Evolutionary conservation across 345 rosid species (phyloP), one percentile per base, ranked within the genome.

Genomic region (Heritiera fomes): DNA sequence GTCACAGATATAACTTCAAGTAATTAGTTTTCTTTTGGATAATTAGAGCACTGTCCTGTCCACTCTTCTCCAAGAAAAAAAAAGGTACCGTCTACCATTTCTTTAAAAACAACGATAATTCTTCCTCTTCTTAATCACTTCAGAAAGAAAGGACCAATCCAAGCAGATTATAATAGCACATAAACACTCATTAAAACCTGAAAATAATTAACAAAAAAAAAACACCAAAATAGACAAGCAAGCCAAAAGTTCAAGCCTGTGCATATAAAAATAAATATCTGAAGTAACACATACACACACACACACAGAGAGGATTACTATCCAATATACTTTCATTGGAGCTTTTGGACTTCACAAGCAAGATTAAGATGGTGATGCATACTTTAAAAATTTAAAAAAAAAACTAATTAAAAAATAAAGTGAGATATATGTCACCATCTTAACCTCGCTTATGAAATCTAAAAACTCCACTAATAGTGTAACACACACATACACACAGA

Each of bases 1-100:
- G 47, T 46, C 34, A 23, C 28, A 45, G 75, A 76, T 59, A 77
- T 46, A 61, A 77, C 45, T 76, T 18, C 59, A 28, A 71, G 13
- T 30, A 71, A 30, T 49, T 49, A 28, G 14, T 50, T 71, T 15
- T 12, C 14, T 32, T 50, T 71, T 9, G 9, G 75, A 34, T 18
- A 72, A 53, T 34, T 38, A 14, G 18, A 53, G 38, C 32, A 38
- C 76, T 2, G 49, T 38, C 49, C 63, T 1, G 49, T n/a, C 49
- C 75, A 71, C 15, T 60, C 61, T 17, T 17, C 30, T 69, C 45
- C 17, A 50, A 52, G 10, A 11, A 17, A 71, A 32, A 41, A 5
- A 41, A 17, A 28, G 3, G 3, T 7, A 75, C 56, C 2, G 1
- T 23, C 23, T 15, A 61, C 78, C 55, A 75, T 15, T 30, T 47